phyloP scores from a whole-genome alignment of 805 yeast genomes.

The Saccharomycopsis fibuligera region DNA sequence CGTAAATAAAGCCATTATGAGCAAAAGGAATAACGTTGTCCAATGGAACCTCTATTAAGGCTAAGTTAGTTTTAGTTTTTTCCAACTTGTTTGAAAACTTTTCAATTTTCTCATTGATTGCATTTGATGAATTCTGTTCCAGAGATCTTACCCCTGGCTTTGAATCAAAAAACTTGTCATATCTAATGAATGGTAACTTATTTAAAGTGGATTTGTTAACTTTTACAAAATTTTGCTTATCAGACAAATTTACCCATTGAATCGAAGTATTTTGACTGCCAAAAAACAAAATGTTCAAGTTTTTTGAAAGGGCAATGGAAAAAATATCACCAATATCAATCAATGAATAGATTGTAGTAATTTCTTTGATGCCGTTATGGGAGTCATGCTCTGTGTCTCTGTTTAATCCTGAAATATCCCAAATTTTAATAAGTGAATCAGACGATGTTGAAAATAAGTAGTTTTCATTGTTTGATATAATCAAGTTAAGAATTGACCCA shows the following conservation, averaged over 20 bases:
- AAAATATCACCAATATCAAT: conserved; percentile 93
- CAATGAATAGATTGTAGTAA: conserved; percentile 74
- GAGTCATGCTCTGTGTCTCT: conserved; percentile 16
- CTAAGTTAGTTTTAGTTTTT: conserved; percentile 14
- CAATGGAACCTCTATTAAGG: conserved; percentile 61
- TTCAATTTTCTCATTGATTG: conserved; percentile 16
- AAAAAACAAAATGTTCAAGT: conserved; percentile 56
- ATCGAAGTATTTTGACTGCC: conserved; percentile 93
- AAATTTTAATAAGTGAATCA: conserved; percentile 82
- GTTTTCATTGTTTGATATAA: conserved; percentile 37
- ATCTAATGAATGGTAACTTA: conserved; percentile 58
- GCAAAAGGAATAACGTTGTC: conserved; percentile 71
- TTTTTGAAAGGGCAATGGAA: conserved; percentile 64
- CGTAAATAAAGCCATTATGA: conserved; percentile 83
- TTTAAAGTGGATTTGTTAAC: conserved; percentile 28
- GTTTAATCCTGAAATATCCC: conserved; percentile 49
- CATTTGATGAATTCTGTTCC: conserved; percentile 25
- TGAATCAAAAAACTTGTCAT: conserved; percentile 85
- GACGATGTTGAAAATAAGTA: conserved; percentile 79
- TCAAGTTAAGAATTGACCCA: conserved; percentile 69
- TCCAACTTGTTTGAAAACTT: conserved; percentile 15
- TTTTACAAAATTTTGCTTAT: conserved; percentile 21
- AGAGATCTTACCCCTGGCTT: conserved; percentile 68
- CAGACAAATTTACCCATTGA: conserved; percentile 51
- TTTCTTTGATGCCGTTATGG: conserved; percentile 30